Conservation (phyloP, 2,329 filamentous ascomycete genomes). For the Arthrobotrys pseudoclavata region DNA sequence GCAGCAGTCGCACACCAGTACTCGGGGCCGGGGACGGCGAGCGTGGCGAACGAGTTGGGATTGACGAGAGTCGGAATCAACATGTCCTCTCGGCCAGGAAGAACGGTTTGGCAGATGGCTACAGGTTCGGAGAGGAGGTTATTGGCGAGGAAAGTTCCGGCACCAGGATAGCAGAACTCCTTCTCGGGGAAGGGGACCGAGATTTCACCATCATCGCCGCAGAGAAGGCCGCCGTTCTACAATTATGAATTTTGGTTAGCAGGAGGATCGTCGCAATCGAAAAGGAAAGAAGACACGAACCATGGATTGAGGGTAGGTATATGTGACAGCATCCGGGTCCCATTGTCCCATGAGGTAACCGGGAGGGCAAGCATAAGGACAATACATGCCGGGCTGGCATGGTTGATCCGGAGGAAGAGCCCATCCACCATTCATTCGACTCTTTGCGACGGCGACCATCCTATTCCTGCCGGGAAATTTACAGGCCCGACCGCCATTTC, state of each 20-base stretch:
- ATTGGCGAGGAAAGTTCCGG: conserved; percentile 74
- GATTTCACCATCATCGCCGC: conserved; percentile 75
- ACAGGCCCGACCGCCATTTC: conserved; percentile 70
- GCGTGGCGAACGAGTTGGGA: conserved; percentile 68
- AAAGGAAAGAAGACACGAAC: conserved; percentile 68
- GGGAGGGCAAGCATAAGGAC: conserved; percentile 81
- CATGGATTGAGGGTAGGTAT: conserved; percentile 79
- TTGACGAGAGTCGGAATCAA: conserved; percentile 80
- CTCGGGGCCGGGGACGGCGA: conserved; percentile 77
- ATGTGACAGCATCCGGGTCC: conserved; percentile 77
- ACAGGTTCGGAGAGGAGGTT: conserved; percentile 75
- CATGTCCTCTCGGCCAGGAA: conserved; percentile 85
- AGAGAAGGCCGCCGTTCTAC: conserved; percentile 81
- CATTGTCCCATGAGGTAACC: conserved; percentile 84
- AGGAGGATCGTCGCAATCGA: conserved; percentile 2
- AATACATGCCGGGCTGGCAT: conserved; percentile 77
- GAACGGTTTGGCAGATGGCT: conserved; percentile 82
- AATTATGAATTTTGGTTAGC: conserved; percentile 43
- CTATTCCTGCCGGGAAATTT: conserved; percentile 76
- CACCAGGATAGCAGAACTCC: conserved; percentile 79
- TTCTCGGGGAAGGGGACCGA: conserved; percentile 77
- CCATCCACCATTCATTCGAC: conserved; percentile 78
- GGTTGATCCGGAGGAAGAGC: conserved; percentile 81
- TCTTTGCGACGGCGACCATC: conserved; percentile 77
- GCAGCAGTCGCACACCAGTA: conserved; percentile 82